A percentile compares a stretch with the other conserved stretches of the same genome.
These are phyloP conservation scores for Lichtheimia ornata DNA, from an alignment of 371 early-diverging fungal species.

Conservation along the genomic window DNA sequence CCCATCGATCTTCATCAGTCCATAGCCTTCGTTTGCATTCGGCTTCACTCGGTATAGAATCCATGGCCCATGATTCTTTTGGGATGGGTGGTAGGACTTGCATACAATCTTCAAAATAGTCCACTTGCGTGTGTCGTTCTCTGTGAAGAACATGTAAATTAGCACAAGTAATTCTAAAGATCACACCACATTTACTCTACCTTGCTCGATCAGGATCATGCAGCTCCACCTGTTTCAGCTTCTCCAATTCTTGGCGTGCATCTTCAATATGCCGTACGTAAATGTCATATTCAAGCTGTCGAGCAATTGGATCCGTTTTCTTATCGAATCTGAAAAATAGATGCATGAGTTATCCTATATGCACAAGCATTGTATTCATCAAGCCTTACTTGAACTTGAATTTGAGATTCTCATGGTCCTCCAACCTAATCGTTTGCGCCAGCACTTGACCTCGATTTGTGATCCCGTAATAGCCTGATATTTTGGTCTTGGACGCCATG, in stretches of 20 bases:
- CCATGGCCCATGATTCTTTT: slow-evolving; percentile 21
- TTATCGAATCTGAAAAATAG: slow-evolving; percentile 18
- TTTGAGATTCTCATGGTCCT: slow-evolving; percentile 21
- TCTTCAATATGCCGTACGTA: slow-evolving; percentile 23
- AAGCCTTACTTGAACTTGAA: slow-evolving; percentile 17
- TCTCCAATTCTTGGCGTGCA: slow-evolving; percentile 24
- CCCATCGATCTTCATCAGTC: slow-evolving; percentile 28
- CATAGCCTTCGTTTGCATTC: slow-evolving; percentile 10
- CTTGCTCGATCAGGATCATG: neutral
- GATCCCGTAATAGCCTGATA: slow-evolving; percentile 29
- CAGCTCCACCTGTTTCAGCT: neutral
- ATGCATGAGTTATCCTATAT: neutral
- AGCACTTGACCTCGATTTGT: slow-evolving; percentile 36
- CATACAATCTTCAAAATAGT: slow-evolving; percentile 22
- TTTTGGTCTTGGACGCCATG: slow-evolving; percentile 21
- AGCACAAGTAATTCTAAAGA: neutral
- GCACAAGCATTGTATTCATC: neutral
- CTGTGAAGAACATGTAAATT: slow-evolving; percentile 5
- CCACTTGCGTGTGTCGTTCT: slow-evolving; percentile 16
- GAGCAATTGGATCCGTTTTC: slow-evolving; percentile 19
- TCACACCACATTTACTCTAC: neutral
- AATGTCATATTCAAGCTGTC: slow-evolving; percentile 31
- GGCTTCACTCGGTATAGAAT: slow-evolving; percentile 29
- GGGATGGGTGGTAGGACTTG: slow-evolving; percentile 8
- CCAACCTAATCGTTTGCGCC: slow-evolving; percentile 26